phyloP scores from a whole-genome alignment of 805 yeast genomes.

The Candida ponderosae region DNA sequence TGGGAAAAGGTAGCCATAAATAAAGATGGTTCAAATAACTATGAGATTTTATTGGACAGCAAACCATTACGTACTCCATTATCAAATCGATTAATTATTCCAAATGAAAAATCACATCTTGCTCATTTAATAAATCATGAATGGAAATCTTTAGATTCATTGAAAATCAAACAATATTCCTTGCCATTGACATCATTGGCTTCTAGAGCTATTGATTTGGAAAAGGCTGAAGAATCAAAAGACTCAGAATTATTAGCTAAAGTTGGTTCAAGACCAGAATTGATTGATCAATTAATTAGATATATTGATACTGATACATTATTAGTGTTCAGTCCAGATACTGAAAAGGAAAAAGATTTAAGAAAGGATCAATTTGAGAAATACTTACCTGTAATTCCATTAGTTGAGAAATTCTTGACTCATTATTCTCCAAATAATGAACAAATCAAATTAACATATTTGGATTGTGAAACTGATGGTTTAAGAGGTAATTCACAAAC shows the following conservation, averaged over 20 bases:
- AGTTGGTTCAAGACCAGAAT: conserved; percentile 49
- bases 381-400: conserved; percentile 66
- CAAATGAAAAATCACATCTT: conserved; percentile 46
- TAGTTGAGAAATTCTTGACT: conserved; percentile 55
- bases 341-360: conserved; percentile 77
- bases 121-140: conserved; percentile 79
- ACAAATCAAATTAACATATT: conserved; percentile 34
- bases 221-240: conserved; percentile 27
- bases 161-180: conserved; percentile 65
- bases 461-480: conserved; percentile 81
- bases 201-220: conserved; percentile 79
- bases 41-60: conserved; percentile 58
- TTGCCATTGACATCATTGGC: conserved; percentile 85
- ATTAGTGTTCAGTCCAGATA: conserved; percentile 71
- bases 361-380: conserved; percentile 72
- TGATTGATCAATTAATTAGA: conserved; percentile 56
- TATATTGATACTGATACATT: conserved; percentile 94
- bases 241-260: conserved; percentile 47
- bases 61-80: conserved; percentile 79
- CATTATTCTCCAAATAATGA: conserved; percentile 14
- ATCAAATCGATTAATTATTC: conserved; percentile 64
- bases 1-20: conserved; percentile 69
- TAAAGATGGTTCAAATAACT: conserved; percentile 21
- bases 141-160: conserved; percentile 69
- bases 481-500: conserved; percentile 74